A percentile compares a stretch with the other conserved stretches of the same genome.
Conservation (phyloP, 805 yeast genomes). For the Starmera amethionina region DNA sequence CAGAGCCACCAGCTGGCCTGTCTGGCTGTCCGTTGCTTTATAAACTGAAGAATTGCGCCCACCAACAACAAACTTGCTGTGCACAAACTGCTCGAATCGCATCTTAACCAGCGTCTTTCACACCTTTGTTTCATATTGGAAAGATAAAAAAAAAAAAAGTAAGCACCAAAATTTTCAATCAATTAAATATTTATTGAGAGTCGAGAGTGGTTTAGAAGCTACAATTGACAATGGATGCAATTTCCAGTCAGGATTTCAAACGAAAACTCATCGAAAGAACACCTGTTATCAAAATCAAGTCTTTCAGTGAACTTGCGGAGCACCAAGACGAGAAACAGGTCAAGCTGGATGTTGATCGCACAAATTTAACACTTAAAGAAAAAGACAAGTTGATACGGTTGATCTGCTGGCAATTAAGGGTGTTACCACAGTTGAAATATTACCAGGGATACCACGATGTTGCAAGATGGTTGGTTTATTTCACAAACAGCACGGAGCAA, state of each 20-base stretch:
- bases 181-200: too few species aligned
- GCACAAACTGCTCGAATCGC: slow-evolving; percentile 3
- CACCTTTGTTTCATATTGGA: too few species aligned
- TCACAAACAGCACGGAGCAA: too few species aligned
- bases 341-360: slow-evolving; percentile 63
- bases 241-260: too few species aligned
- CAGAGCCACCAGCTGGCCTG: slow-evolving; percentile 26
- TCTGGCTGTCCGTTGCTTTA: slow-evolving; percentile 9
- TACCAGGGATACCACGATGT: slow-evolving; percentile 94
- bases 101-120: background rate
- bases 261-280: too few species aligned
- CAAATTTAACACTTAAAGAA: slow-evolving; percentile 22
- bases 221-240: too few species aligned
- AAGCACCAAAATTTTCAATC: too few species aligned
- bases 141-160: too few species aligned
- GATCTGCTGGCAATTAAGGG: slow-evolving; percentile 46
- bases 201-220: too few species aligned
- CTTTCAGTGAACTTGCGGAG: background rate
- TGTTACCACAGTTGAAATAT: slow-evolving; percentile 55
- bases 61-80: slow-evolving; percentile 23
- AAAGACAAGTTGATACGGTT: slow-evolving; percentile 20
- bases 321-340: slow-evolving; percentile 79
- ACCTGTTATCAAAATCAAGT: too few species aligned
- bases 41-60: slow-evolving; percentile 37
- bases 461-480: slow-evolving; percentile 46